These are phyloP conservation scores for Xanthoconium purpureum DNA, from an alignment of 768 basidiomycete species.

Conservation along the genomic window DNA sequence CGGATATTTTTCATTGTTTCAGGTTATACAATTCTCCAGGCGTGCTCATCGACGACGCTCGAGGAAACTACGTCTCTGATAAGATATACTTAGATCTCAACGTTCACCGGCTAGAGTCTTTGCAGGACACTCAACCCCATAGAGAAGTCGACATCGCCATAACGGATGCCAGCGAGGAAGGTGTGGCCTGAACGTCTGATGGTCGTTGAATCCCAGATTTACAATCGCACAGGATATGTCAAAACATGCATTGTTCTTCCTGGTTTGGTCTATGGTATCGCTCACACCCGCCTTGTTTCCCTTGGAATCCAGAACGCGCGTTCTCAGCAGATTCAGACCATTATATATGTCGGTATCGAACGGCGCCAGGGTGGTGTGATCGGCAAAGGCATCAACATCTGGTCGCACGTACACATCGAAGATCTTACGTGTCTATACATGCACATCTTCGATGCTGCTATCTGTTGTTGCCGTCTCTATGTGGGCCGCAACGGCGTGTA, in stretches of 20 bases:
- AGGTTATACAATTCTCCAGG: slow-evolving; percentile 1
- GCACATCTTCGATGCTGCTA: slow-evolving; percentile 38
- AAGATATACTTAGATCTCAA: slow-evolving; percentile 51
- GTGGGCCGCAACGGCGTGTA: slow-evolving; percentile 46
- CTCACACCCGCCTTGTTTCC: slow-evolving; percentile 45
- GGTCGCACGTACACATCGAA: slow-evolving; percentile 57
- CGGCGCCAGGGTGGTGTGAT: slow-evolving; percentile 53
- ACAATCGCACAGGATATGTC: slow-evolving; percentile 44
- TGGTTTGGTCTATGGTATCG: slow-evolving; percentile 57
- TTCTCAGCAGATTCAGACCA: slow-evolving; percentile 50
- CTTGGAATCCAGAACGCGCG: slow-evolving; percentile 50
- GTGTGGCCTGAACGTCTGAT: slow-evolving; percentile 19
- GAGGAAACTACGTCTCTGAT: slow-evolving; percentile 38
- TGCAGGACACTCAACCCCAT: slow-evolving; percentile 46
- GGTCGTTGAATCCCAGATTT: background rate
- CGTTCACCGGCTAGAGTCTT: slow-evolving; percentile 39
- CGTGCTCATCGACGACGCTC: slow-evolving; percentile 30
- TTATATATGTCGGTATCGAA: slow-evolving; percentile 44
- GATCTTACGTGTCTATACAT: slow-evolving; percentile 47
- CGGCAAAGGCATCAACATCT: slow-evolving; percentile 56
- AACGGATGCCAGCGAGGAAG: slow-evolving; percentile 47
- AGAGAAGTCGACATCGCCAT: slow-evolving; percentile 48
- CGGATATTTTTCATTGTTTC: background rate
- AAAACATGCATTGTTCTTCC: slow-evolving; percentile 52
- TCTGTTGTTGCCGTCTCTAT: slow-evolving; percentile 16